These are phyloP conservation scores for Solanum stenotomum DNA, from an alignment of 257 asterid species.

Conservation along the genomic window DNA sequence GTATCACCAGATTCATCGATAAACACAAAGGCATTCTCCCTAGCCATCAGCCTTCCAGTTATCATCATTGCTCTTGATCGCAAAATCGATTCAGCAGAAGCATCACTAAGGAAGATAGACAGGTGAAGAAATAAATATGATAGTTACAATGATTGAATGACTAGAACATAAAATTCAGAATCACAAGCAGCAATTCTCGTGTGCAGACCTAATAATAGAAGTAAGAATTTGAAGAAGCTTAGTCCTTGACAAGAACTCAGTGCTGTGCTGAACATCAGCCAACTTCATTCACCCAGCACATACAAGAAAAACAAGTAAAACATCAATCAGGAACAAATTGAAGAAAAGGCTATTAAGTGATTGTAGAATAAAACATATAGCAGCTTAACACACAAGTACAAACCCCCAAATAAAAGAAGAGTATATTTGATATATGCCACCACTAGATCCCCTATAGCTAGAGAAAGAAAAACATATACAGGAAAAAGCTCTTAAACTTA, in stretches of 20 bases:
- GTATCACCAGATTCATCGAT: conserved; percentile 64
- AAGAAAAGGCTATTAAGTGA: neutral
- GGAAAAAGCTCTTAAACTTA: neutral
- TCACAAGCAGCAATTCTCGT: neutral
- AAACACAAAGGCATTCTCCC: conserved; percentile 59
- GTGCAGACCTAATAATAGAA: conserved; percentile 65
- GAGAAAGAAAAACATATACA: neutral
- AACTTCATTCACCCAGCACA: conserved; percentile 44
- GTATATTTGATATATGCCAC: neutral
- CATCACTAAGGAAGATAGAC: conserved; percentile 36
- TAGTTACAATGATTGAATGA: neutral
- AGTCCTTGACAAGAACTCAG: conserved; percentile 71
- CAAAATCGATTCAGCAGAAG: conserved; percentile 58
- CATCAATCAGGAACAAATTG: neutral
- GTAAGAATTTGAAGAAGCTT: conserved; percentile 68
- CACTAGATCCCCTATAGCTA: neutral
- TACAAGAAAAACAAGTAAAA: neutral
- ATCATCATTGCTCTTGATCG: conserved; percentile 92
- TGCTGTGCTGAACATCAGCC: conserved; percentile 76
- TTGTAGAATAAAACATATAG: neutral
- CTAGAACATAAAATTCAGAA: neutral
- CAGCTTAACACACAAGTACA: neutral
- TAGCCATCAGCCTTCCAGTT: conserved; percentile 85
- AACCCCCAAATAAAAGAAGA: neutral
- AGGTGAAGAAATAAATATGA: neutral